phyloP scores from a whole-genome alignment of 495 filamentous ascomycete genomes.

The Podospora comata region DNA sequence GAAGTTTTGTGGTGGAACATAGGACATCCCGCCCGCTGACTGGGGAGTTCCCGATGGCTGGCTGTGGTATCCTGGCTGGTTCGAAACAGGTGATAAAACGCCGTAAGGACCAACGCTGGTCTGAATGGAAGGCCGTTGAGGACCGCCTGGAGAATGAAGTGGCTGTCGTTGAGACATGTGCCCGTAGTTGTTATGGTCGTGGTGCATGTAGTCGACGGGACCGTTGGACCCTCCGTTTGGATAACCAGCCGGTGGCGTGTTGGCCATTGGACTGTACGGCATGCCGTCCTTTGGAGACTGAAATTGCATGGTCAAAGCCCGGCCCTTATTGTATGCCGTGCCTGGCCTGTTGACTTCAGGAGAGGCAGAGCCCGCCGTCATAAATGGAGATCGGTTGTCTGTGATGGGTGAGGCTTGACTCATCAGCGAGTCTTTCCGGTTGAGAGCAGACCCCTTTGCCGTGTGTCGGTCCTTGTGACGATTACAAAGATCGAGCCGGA shows the following conservation, averaged over 20 bases:
- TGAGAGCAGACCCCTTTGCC: slow-evolving; percentile 90
- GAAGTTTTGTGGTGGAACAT: slow-evolving; percentile 51
- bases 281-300: slow-evolving; percentile 50
- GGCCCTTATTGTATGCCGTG: slow-evolving; percentile 39
- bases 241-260: slow-evolving; percentile 45
- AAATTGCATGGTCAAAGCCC: slow-evolving; percentile 48
- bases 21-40: slow-evolving; percentile 39
- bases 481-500: slow-evolving; percentile 89
- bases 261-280: slow-evolving; percentile 49
- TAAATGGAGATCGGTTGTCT: slow-evolving; percentile 45
- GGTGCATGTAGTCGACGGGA: slow-evolving; percentile 42
- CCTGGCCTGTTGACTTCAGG: slow-evolving; percentile 50
- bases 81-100: slow-evolving; percentile 49
- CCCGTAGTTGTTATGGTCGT: slow-evolving; percentile 40
- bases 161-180: slow-evolving; percentile 37
- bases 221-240: slow-evolving; percentile 39
- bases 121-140: slow-evolving; percentile 46
- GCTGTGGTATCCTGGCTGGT: slow-evolving; percentile 46
- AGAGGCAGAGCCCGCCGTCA: slow-evolving; percentile 44
- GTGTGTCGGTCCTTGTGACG: slow-evolving; percentile 94
- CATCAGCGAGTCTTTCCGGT: slow-evolving; percentile 77
- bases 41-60: slow-evolving; percentile 45
- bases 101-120: slow-evolving; percentile 47
- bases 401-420: slow-evolving; percentile 54
- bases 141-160: slow-evolving; percentile 42